phyloP scores from a whole-genome alignment of 805 yeast species.

The Hermanozyma aechmeae region DNA sequence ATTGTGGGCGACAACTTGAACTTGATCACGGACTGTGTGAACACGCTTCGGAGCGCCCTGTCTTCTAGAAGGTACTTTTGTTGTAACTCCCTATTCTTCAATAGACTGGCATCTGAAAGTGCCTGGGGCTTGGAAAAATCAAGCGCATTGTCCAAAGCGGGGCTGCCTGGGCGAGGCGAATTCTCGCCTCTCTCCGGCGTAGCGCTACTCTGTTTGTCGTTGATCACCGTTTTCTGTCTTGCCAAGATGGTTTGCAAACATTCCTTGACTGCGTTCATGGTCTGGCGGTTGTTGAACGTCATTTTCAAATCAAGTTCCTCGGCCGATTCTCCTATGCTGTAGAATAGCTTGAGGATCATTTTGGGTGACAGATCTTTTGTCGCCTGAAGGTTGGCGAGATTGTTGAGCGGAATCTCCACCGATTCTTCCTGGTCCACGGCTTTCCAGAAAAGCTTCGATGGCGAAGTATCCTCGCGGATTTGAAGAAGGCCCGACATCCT shows the following conservation, averaged over 20 bases:
- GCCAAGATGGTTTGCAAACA: conserved; percentile 62
- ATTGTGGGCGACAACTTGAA: conserved; percentile 69
- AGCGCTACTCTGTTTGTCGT: conserved; percentile 17
- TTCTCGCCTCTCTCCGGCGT: conserved; percentile 10
- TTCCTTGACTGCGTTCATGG: conserved; percentile 67
- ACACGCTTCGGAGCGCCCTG: conserved; percentile 58
- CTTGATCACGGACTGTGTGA: conserved; percentile 81
- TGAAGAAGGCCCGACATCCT: conserved; percentile 49
- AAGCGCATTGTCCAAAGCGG: too few relatives aligned
- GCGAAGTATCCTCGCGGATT: conserved; percentile 45
- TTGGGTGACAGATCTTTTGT: conserved; percentile 59
- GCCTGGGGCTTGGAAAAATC: conserved; percentile 17
- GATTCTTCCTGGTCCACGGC: conserved; percentile 40
- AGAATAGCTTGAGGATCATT: conserved; percentile 54
- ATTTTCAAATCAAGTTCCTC: conserved; percentile 30
- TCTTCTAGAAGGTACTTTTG: conserved; percentile 67
- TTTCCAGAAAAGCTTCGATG: conserved; percentile 48
- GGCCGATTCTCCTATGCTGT: conserved; percentile 27
- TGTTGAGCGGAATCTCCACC: conserved; percentile 25
- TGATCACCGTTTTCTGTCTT: conserved; percentile 47
- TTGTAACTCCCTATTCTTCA: conserved; percentile 69
- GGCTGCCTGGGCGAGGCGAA: conserved; percentile 5
- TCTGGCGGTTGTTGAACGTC: conserved; percentile 60
- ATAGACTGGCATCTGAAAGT: conserved; percentile 36
- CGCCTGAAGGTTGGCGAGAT: conserved; percentile 47